phyloP scores from a whole-genome alignment of 805 yeast genomes.

The Candida dendrica region DNA sequence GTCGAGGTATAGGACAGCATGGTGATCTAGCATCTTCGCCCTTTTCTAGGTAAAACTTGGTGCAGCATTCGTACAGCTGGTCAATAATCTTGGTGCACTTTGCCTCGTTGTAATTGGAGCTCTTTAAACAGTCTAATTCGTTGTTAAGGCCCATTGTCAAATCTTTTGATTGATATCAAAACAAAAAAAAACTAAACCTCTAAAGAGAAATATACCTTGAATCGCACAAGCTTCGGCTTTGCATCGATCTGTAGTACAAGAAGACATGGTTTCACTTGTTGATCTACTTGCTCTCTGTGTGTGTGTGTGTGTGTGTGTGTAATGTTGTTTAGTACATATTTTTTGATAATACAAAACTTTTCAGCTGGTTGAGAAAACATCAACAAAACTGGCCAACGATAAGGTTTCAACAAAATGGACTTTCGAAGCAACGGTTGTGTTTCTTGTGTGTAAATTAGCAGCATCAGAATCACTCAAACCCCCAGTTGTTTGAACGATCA shows the following conservation, averaged over 20 bases:
- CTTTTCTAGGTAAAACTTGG: slow-evolving; percentile 49
- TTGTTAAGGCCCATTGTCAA: no score
- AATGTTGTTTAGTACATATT: no score
- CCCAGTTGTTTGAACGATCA: neutral
- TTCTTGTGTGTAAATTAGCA: neutral
- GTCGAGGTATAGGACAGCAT: slow-evolving; percentile 71
- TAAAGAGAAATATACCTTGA: no score
- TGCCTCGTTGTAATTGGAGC: slow-evolving; percentile 60
- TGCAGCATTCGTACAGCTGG: slow-evolving; percentile 69
- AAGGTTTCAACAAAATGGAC: neutral
- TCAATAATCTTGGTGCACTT: slow-evolving; percentile 68
- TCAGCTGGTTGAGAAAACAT: neutral
- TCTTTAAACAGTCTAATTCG: slow-evolving; percentile 65
- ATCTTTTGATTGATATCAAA: no score
- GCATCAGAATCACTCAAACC: no score
- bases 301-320: no score
- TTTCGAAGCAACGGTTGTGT: neutral
- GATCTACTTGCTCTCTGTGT: no score
- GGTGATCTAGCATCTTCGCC: slow-evolving; percentile 57
- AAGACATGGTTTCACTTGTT: slow-evolving; percentile 1
- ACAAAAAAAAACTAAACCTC: no score
- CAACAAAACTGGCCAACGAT: neutral
- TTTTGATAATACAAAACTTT: no score
- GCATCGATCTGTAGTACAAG: slow-evolving; percentile 37
- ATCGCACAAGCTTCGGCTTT: slow-evolving; percentile 78